A percentile compares a stretch with the other conserved stretches of the same genome.
phyloP scores from a whole-genome alignment of 2,329 filamentous ascomycete genomes.

The Cladosporium sp. region DNA sequence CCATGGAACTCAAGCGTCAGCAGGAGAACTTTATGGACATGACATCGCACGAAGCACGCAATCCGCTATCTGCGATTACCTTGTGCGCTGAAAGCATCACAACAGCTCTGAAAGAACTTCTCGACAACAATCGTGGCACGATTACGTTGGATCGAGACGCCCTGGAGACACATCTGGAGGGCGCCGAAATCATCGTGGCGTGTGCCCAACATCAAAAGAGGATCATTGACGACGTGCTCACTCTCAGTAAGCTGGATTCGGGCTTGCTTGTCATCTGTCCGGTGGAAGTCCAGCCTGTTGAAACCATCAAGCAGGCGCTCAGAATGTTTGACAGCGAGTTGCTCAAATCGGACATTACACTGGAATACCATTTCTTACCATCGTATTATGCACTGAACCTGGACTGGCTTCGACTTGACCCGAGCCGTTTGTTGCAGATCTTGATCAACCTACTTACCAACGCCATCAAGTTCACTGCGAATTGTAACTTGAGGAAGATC shows the following conservation, averaged over 20 bases:
- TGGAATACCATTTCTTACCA: conserved; percentile 19
- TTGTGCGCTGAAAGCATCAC: conserved; percentile 43
- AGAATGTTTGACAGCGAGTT: conserved; percentile 32
- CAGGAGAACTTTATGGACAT: conserved; percentile 30
- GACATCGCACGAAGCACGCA: conserved; percentile 38
- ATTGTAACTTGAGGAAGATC: conserved; percentile 30
- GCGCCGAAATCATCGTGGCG: conserved; percentile 26
- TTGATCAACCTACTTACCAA: conserved; percentile 41
- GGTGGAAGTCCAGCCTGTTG: conserved; percentile 28
- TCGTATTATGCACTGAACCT: conserved; percentile 5
- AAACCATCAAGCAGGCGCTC: conserved; percentile 29
- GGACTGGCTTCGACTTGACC: conserved; percentile 23
- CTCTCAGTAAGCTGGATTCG: conserved; percentile 34
- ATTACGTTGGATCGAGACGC: neutral
- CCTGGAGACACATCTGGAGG: conserved; percentile 1
- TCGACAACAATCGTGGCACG: neutral
- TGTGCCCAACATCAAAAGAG: conserved; percentile 30
- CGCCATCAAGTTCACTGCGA: conserved; percentile 42
- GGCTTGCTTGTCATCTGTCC: conserved; percentile 34
- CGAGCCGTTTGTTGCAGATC: conserved; percentile 30
- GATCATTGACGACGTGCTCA: conserved; percentile 44
- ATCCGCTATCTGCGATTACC: conserved; percentile 38
- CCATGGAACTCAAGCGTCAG: conserved; percentile 23
- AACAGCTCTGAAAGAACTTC: neutral
- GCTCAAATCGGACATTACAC: conserved; percentile 30